Evolutionary conservation across 768 basidiomycete genomes (phyloP).

Genomic region (Mycena pura): DNA sequence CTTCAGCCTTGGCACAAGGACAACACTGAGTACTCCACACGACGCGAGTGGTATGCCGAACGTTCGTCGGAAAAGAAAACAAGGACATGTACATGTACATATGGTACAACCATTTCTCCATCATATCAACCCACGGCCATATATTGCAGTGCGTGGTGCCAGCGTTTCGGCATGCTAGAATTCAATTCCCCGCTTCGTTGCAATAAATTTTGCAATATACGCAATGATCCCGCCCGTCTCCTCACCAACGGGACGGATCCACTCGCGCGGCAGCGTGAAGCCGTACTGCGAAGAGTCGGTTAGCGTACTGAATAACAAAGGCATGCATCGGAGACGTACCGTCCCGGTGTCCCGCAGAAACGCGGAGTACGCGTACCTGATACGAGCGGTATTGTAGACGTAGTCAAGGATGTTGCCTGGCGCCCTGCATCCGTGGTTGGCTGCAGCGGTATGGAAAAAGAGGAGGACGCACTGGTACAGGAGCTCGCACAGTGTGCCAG

Average conservation of each 20-base stretch:
- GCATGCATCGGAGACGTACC: constrained; percentile 44
- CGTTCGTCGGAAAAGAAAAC: no score
- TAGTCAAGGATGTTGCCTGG: constrained; percentile 74
- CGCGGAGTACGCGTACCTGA: constrained; percentile 69
- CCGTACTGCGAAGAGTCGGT: constrained; percentile 59
- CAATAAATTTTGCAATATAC: constrained; percentile 74
- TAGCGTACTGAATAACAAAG: background rate
- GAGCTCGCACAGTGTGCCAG: constrained; percentile 52
- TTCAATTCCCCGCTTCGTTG: constrained; percentile 37
- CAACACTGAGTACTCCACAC: no score
- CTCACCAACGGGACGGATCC: constrained; percentile 82
- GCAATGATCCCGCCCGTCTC: constrained; percentile 72
- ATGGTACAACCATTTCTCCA: no score
- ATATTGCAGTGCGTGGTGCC: no score
- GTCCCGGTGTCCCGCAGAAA: constrained; percentile 77
- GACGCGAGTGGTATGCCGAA: no score
- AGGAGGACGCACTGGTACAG: constrained; percentile 45
- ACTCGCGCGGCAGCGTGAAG: constrained; percentile 71
- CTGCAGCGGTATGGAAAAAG: background rate
- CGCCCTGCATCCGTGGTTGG: constrained; percentile 40
- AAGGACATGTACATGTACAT: no score
- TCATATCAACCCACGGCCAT: no score
- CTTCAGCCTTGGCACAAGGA: no score
- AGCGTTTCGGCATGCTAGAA: no score
- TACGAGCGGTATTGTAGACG: constrained; percentile 60